These are phyloP conservation scores for Plasmodium gonderi DNA, from an alignment of 169 alveolate species.

Conservation along the genomic window DNA sequence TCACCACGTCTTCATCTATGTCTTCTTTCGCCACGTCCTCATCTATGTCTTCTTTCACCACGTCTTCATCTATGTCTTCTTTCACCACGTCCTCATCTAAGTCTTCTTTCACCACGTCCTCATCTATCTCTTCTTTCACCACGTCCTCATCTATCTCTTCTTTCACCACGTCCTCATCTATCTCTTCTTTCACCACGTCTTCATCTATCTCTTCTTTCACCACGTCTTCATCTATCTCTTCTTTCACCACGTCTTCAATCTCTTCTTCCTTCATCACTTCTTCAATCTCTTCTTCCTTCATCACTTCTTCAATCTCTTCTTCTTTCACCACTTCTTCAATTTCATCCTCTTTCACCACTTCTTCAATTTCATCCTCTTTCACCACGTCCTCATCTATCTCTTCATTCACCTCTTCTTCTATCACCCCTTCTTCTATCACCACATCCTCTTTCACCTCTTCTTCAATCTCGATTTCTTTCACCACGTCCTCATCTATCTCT, in stretches of 20 bases:
- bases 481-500: neutral
- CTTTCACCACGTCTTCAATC: neutral
- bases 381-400: neutral
- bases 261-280: neutral
- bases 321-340: neutral
- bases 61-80: neutral
- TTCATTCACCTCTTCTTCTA: neutral
- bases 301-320: neutral
- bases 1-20: neutral
- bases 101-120: neutral
- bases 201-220: no score
- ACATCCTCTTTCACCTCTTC: neutral
- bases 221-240: neutral
- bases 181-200: constrained; percentile 15
- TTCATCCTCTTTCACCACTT: neutral
- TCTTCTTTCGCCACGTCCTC: neutral
- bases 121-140: neutral
- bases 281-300: neutral
- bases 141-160: neutral
- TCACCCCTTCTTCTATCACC: neutral
- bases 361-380: neutral
- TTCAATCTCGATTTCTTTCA: neutral
- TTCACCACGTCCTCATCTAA: neutral
- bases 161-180: neutral
- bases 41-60: neutral